Evolutionary conservation across 2,329 filamentous ascomycete genomes (phyloP).

Genomic region (Aspergillus neotritici): DNA sequence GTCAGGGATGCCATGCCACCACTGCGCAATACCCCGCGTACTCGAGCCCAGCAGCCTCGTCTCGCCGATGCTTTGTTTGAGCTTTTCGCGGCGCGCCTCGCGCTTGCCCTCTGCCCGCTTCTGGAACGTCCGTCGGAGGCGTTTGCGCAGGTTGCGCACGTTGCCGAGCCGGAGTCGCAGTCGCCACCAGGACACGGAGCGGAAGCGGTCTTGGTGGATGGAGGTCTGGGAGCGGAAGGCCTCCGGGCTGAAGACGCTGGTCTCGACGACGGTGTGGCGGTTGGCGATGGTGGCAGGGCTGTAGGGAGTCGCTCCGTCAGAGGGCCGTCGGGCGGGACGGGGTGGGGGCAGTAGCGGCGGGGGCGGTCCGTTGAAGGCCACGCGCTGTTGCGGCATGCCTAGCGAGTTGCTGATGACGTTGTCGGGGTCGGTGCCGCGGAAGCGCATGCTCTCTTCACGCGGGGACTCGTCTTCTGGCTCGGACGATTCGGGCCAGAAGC

Average conservation of each 20-base stretch:
- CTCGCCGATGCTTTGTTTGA: slow-evolving; percentile 49
- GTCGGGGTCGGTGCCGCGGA: slow-evolving; percentile 14
- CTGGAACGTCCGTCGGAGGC: slow-evolving; percentile 40
- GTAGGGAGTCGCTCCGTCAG: slow-evolving; percentile 18
- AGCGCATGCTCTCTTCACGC: background rate
- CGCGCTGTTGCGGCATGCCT: slow-evolving; percentile 48
- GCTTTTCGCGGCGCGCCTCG: slow-evolving; percentile 48
- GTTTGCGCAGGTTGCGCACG: slow-evolving; percentile 45
- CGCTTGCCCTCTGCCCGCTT: slow-evolving; percentile 42
- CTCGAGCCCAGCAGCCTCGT: slow-evolving; percentile 16
- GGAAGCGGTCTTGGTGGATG: slow-evolving; percentile 25
- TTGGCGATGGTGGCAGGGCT: slow-evolving; percentile 23
- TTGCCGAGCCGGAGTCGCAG: slow-evolving; percentile 49
- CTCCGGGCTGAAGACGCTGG: slow-evolving; percentile 20
- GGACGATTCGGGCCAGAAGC: slow-evolving; percentile 57
- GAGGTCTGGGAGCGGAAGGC: slow-evolving; percentile 29
- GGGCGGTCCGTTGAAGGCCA: slow-evolving; percentile 40
- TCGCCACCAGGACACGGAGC: slow-evolving; percentile 38
- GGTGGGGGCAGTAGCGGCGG: slow-evolving; percentile 30
- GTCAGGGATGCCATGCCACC: slow-evolving; percentile 2
- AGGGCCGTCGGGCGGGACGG: slow-evolving; percentile 25
- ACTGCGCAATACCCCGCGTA: slow-evolving; percentile 8
- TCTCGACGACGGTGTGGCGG: slow-evolving; percentile 27
- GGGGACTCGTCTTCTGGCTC: slow-evolving; percentile 35
- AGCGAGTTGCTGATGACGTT: slow-evolving; percentile 53